Conservation (phyloP, 2,329 filamentous ascomycete genomes). For the Aureobasidium pullulans region DNA sequence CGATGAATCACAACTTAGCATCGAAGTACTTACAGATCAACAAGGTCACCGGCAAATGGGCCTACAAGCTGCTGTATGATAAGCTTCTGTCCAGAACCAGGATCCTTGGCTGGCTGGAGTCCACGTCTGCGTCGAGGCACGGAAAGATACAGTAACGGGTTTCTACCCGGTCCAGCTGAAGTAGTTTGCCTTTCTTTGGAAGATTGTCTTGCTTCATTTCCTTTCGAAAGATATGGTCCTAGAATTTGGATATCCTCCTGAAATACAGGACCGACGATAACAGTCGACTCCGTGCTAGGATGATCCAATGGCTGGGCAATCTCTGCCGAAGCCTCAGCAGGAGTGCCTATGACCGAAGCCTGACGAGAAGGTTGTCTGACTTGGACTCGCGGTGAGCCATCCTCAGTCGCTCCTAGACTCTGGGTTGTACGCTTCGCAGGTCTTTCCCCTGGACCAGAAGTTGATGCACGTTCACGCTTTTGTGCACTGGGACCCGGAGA, state of each 20-base stretch:
- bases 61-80: conserved; percentile 2
- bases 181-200: not conserved
- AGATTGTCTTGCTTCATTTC: not conserved
- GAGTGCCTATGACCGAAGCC: not conserved
- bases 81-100: conserved; percentile 4
- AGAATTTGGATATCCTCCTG: conserved; percentile 4
- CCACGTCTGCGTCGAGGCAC: conserved; percentile 4
- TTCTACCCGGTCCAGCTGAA: not conserved
- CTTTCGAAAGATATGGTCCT: not conserved
- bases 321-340: not conserved
- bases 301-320: conserved; percentile 3
- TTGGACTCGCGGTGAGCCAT: not conserved
- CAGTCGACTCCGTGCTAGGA: conserved; percentile 3
- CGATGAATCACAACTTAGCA: too few relatives aligned
- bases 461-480: not conserved
- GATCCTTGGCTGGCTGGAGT: conserved; percentile 4
- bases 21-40: not conserved
- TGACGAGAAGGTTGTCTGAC: not conserved
- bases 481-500: not conserved
- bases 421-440: not conserved
- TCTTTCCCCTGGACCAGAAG: not conserved
- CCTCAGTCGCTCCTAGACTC: not conserved
- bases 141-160: conserved; percentile 8
- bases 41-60: not conserved
- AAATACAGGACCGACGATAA: conserved; percentile 1